phyloP scores from a whole-genome alignment of 2,329 filamentous ascomycete genomes.

The Aciculosporium take region DNA sequence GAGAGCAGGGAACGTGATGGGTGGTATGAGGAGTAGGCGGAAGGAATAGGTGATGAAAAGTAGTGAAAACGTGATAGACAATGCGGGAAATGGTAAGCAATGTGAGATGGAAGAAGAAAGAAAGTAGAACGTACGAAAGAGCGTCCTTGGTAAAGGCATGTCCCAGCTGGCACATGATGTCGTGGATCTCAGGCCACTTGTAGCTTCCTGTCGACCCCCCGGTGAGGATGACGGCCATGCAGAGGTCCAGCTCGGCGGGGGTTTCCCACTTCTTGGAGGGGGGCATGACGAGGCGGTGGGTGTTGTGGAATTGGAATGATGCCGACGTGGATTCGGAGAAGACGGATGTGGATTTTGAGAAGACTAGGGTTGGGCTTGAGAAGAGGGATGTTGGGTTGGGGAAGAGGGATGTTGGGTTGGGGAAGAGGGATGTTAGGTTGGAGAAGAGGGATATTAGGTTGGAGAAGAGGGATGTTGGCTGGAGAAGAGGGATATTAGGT shows the following conservation, averaged over 20 bases:
- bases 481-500: too few species aligned
- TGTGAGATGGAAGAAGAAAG: background rate
- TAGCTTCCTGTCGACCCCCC: conserved; percentile 11
- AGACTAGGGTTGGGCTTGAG: too few species aligned
- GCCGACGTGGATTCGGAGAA: background rate
- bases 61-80: too few species aligned
- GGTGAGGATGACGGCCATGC: conserved; percentile 19
- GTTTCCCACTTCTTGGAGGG: conserved; percentile 24
- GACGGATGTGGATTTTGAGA: background rate
- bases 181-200: conserved; percentile 21
- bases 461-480: too few species aligned
- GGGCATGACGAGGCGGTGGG: conserved; percentile 12
- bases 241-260: conserved; percentile 24
- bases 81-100: too few species aligned
- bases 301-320: background rate
- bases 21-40: too few species aligned
- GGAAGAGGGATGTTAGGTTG: too few species aligned
- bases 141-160: conserved; percentile 25
- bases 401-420: too few species aligned
- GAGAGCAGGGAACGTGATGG: too few species aligned
- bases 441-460: too few species aligned
- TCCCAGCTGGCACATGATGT: conserved; percentile 19
- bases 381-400: too few species aligned
- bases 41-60: too few species aligned
- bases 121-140: conserved; percentile 18